Evolutionary conservation across 495 filamentous ascomycete genomes (phyloP).

Genomic region (Hypomontagnella monticulosa): DNA sequence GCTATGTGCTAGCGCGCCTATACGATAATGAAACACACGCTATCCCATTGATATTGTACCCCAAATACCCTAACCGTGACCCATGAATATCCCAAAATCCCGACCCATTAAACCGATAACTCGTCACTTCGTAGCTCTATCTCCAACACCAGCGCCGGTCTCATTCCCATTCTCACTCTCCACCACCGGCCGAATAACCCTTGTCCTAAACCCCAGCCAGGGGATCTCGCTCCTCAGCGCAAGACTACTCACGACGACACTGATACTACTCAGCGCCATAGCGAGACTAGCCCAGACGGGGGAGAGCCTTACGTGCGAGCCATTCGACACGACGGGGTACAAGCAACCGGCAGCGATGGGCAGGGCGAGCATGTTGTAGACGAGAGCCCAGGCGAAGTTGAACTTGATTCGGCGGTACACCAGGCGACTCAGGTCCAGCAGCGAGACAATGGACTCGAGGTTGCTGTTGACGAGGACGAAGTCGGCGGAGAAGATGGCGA

Average conservation of each 20-base stretch:
- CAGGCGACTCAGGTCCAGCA: slow-evolving; percentile 73
- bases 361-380: slow-evolving; percentile 83
- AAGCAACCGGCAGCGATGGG: slow-evolving; percentile 85
- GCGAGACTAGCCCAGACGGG: slow-evolving; percentile 88
- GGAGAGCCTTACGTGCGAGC: slow-evolving; percentile 68
- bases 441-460: slow-evolving; percentile 72
- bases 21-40: too few relatives aligned
- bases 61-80: not conserved
- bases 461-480: slow-evolving; percentile 86
- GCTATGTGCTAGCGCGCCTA: too few relatives aligned
- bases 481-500: slow-evolving; percentile 81
- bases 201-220: slow-evolving; percentile 58
- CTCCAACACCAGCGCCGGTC: not conserved
- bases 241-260: slow-evolving; percentile 78
- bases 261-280: slow-evolving; percentile 87
- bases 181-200: not conserved
- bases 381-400: slow-evolving; percentile 90
- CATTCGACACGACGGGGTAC: slow-evolving; percentile 69
- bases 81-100: too few relatives aligned
- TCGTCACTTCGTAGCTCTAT: not conserved
- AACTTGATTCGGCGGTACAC: slow-evolving; percentile 84
- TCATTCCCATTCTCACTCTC: not conserved
- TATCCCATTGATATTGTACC: not conserved
- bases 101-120: too few relatives aligned
- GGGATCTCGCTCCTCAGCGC: slow-evolving; percentile 63